Evolutionary conservation across 257 asterid species (phyloP).

Genomic region (Galeopsis tetrahit): DNA sequence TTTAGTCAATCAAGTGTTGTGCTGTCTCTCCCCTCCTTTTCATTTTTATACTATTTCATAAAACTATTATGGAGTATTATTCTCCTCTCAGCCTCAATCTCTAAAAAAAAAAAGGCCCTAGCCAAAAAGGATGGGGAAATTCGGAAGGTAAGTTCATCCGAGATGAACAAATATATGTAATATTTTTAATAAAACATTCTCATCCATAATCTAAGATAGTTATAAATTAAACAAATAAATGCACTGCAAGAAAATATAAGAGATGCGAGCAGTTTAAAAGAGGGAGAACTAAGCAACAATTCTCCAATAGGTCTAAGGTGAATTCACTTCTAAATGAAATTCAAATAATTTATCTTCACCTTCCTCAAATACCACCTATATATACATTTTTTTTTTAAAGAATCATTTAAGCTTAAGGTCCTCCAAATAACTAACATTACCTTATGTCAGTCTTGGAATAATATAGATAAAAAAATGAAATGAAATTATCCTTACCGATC

Average conservation of each 20-base stretch:
- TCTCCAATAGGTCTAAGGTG: constrained; percentile 2
- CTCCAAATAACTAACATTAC: not conserved
- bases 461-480: constrained; percentile 7
- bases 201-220: constrained; percentile 13
- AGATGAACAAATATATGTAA: not conserved
- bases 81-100: not conserved
- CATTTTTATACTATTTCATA: not conserved
- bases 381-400: not conserved
- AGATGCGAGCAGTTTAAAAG: not conserved
- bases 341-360: not conserved
- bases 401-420: constrained; percentile 4
- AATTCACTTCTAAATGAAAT: not conserved
- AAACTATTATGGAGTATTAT: not conserved
- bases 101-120: constrained; percentile 17
- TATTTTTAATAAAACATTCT: not conserved
- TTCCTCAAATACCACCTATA: not conserved
- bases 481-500: constrained; percentile 18
- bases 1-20: not conserved
- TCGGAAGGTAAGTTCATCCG: constrained; percentile 4
- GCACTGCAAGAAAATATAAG: not conserved
- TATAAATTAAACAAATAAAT: not conserved
- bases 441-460: constrained; percentile 3
- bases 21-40: not conserved
- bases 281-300: not conserved
- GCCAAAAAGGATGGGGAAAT: not conserved